Base-by-base conservation (phyloP, 345 rosid genomes). In the Citrus trifoliata region DNA sequence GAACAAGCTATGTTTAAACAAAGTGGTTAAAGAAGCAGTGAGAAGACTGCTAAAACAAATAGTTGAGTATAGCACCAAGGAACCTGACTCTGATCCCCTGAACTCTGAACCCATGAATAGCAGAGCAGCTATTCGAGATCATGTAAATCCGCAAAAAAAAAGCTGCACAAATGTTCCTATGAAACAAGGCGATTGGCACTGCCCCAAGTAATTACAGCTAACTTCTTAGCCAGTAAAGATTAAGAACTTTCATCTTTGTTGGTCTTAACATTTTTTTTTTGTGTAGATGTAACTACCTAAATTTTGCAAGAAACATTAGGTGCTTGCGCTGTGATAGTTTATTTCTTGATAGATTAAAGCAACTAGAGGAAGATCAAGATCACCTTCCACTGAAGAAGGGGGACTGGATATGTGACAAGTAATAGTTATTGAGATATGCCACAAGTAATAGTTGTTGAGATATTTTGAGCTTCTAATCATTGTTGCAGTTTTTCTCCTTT, bases 391-490 rank as follows among this genome's bases (percentile, higher is more conserved):
- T 91, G 79, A 95, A 95, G 89, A 92, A 90, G 85, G 99, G 98
- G 77, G 99, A 95, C 75, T 95, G 99, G 99, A 83, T 91, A 64
- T 95, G 97, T 73, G 87, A 85, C 71, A 87, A 83, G 97, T 95
- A 83, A 86, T 77, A 19, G 64, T 69, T 38, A 63, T 59, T 80
- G 25, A 46, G 99, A 83, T 91, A 67, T 95, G 97, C 75, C 87
- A 85, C 73, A 87, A 83, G 97, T 95, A 83, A 86, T 77, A 19
- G 64, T 69, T 38, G 22, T 19, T 53, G 58, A n/a, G 62, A 76
- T 37, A 63, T 70, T 62, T 32, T 46, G 74, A 46, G 18, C 16
- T 30, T 48, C 24, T 63, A 4, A 63, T 77, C 10, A 48, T 66
- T 69, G 55, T 76, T 65, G 63, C 42, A 82, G 35, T 27, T 40